Evolutionary conservation across 352 stramenopile genomes (phyloP).

Genomic region (Globisporangium mamillatum): DNA sequence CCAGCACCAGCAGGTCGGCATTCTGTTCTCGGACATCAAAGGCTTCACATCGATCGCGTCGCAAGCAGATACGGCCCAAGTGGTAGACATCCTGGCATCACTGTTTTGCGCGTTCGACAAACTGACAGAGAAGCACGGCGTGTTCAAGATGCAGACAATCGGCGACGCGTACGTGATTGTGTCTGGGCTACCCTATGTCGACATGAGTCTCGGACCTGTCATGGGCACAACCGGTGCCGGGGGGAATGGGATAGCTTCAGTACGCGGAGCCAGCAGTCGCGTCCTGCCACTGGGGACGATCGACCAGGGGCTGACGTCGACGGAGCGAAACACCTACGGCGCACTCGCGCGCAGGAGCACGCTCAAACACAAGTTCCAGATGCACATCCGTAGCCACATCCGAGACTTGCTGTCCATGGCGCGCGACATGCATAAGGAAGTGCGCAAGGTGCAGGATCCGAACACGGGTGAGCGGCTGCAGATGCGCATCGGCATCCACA

Average conservation of each 20-base stretch:
- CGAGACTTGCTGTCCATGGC: slow-evolving; percentile 79
- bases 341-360: slow-evolving; percentile 43
- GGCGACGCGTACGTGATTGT: slow-evolving; percentile 92
- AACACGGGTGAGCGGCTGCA: slow-evolving; percentile 81
- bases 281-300: slow-evolving; percentile 40
- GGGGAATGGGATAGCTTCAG: slow-evolving; percentile 6
- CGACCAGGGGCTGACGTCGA: slow-evolving; percentile 18
- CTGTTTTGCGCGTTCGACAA: slow-evolving; percentile 92
- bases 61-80: slow-evolving; percentile 77
- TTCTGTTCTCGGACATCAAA: slow-evolving; percentile 92
- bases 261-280: slow-evolving; percentile 36
- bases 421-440: slow-evolving; percentile 85
- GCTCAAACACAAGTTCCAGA: slow-evolving; percentile 81
- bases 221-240: slow-evolving; percentile 25
- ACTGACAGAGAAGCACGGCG: slow-evolving; percentile 88
- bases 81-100: slow-evolving; percentile 90
- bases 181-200: slow-evolving; percentile 79
- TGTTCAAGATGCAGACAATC: slow-evolving; percentile 94
- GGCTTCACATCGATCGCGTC: slow-evolving; percentile 90
- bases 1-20: slow-evolving; percentile 83
- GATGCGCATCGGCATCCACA: slow-evolving; percentile 88
- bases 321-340: slow-evolving; percentile 15
- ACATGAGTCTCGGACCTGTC: slow-evolving; percentile 74
- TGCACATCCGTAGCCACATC: slow-evolving; percentile 81
- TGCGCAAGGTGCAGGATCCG: slow-evolving; percentile 78